These are phyloP conservation scores for Spiromastix sp. DNA, from an alignment of 2,329 filamentous ascomycete species.

Conservation along the genomic window DNA sequence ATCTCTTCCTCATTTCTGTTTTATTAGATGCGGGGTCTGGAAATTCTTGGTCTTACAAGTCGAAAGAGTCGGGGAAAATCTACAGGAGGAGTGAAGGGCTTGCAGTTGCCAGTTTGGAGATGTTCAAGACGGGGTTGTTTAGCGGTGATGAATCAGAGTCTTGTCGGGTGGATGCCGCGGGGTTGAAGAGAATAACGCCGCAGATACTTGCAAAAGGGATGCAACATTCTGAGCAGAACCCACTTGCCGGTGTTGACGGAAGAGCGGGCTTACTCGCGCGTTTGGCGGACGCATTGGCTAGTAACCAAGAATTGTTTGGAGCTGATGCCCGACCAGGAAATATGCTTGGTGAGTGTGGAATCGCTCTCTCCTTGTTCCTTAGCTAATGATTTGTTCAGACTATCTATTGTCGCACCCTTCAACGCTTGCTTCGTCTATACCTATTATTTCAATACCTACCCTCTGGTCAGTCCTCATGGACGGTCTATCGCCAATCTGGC, in stretches of 20 bases:
- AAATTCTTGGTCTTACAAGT: slow-evolving; percentile 85
- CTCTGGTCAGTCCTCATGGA: slow-evolving; percentile 88
- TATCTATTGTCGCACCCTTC: slow-evolving; percentile 87
- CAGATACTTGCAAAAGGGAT: slow-evolving; percentile 69
- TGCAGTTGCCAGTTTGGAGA: slow-evolving; percentile 67
- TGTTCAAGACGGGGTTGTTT: slow-evolving; percentile 90
- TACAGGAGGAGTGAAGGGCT: slow-evolving; percentile 84
- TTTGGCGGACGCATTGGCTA: slow-evolving; percentile 64
- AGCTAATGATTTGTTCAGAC: slow-evolving; percentile 43
- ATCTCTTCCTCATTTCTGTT: slow-evolving; percentile 53
- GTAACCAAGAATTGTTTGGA: slow-evolving; percentile 76
- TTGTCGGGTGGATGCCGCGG: slow-evolving; percentile 79
- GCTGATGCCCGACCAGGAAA: slow-evolving; percentile 77
- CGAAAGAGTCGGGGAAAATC: slow-evolving; percentile 70
- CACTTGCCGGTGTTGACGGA: slow-evolving; percentile 75
- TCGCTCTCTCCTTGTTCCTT: background rate
- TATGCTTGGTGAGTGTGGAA: slow-evolving; percentile 64
- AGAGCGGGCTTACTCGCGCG: slow-evolving; percentile 68
- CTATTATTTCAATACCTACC: slow-evolving; percentile 76
- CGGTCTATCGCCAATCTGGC: slow-evolving; percentile 81
- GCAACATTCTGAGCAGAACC: slow-evolving; percentile 72
- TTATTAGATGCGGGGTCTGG: slow-evolving; percentile 67
- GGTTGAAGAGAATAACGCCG: slow-evolving; percentile 62
- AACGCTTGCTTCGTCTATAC: slow-evolving; percentile 78
- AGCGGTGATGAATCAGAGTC: slow-evolving; percentile 73